These are phyloP conservation scores for Didymella pinodella DNA, from an alignment of 2,329 filamentous ascomycete genomes.

Conservation along the genomic window DNA sequence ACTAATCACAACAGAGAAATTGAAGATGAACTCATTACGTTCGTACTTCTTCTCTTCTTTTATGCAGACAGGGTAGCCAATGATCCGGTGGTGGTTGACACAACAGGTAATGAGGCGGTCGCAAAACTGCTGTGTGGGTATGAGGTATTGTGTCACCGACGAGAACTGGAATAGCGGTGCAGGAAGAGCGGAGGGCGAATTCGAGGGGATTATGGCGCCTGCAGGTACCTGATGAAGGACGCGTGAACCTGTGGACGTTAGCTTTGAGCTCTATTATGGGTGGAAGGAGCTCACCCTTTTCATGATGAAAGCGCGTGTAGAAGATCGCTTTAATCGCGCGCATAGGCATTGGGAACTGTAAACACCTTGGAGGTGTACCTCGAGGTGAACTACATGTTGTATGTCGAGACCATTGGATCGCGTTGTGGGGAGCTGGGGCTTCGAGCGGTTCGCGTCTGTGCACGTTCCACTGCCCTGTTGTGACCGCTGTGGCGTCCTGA, in stretches of 20 bases:
- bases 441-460: not conserved
- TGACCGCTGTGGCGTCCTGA: too few relatives aligned
- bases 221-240: constrained; percentile 71
- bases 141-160: constrained; percentile 88
- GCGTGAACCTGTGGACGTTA: constrained; percentile 62
- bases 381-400: constrained; percentile 12
- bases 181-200: constrained; percentile 55
- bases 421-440: constrained; percentile 15
- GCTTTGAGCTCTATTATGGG: constrained; percentile 1
- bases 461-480: not conserved
- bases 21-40: constrained; percentile 98
- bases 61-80: constrained; percentile 90
- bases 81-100: constrained; percentile 77
- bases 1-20: constrained; percentile 86
- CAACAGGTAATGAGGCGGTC: constrained; percentile 84
- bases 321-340: constrained; percentile 68
- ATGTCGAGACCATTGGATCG: constrained; percentile 2
- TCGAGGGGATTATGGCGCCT: constrained; percentile 60
- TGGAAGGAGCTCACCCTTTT: constrained; percentile 45
- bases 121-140: constrained; percentile 93
- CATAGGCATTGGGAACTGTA: constrained; percentile 41
- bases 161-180: constrained; percentile 82
- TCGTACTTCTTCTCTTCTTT: constrained; percentile 77
- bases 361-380: constrained; percentile 11
- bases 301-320: constrained; percentile 71